These are phyloP conservation scores for Trebouxia sp. DNA, from an alignment of 139 green algal genomes.

Conservation along the genomic window DNA sequence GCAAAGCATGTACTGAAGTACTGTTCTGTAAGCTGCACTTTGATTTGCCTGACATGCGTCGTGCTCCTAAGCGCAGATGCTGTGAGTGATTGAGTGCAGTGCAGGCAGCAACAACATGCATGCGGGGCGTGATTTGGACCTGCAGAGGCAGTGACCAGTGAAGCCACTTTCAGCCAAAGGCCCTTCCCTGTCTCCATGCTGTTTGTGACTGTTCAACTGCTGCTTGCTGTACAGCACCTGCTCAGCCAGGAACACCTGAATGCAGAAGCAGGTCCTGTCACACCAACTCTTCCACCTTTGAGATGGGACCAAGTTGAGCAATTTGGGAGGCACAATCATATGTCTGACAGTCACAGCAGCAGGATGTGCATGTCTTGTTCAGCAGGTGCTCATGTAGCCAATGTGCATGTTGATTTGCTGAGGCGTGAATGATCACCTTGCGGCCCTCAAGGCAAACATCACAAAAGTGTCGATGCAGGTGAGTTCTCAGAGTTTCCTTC, in stretches of 20 bases:
- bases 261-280: not conserved
- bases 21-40: no score
- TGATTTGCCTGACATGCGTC: no score
- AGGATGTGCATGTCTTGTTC: no score
- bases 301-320: no score
- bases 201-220: conserved; percentile 80
- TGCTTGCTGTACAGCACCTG: conserved; percentile 86
- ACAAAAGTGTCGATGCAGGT: conserved; percentile 80
- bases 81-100: no score
- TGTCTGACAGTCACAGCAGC: no score
- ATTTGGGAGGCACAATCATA: no score
- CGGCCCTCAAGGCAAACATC: conserved; percentile 86
- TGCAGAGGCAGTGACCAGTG: conserved; percentile 83
- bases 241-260: conserved; percentile 89
- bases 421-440: conserved; percentile 71
- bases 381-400: no score
- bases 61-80: no score
- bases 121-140: conserved; percentile 26
- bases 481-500: conserved; percentile 63
- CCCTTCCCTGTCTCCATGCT: conserved; percentile 71
- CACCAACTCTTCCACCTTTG: not conserved
- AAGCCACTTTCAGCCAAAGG: conserved; percentile 85
- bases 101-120: not conserved
- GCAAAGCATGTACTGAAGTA: no score
- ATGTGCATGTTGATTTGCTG: no score